Evolutionary conservation across 75 land plant species (phyloP).

Genomic region (Picea sitchensis): DNA sequence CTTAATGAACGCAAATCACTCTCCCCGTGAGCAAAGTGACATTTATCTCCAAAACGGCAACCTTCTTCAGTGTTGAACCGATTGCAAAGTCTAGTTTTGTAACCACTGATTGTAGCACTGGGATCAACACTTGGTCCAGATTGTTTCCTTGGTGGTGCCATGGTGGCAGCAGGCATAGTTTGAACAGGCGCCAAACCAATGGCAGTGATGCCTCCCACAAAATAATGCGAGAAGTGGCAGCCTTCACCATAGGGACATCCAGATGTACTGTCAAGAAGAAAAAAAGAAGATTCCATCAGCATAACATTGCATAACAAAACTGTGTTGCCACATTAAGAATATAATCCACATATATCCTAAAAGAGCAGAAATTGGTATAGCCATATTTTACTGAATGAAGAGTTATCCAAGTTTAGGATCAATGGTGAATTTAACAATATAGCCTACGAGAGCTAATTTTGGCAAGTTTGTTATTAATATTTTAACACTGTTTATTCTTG

Average conservation of each 20-base stretch:
- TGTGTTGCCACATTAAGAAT: no score
- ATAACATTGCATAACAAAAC: no score
- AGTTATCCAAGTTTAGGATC: no score
- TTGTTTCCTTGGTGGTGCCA: conserved; percentile 21
- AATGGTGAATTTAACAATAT: no score
- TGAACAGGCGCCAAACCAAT: conserved; percentile 38
- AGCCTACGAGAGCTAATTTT: no score
- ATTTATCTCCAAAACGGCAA: conserved; percentile 79
- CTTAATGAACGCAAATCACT: conserved; percentile 39
- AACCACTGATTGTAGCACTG: conserved; percentile 22
- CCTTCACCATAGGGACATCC: conserved; percentile 96
- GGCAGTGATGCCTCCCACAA: conserved; percentile 66
- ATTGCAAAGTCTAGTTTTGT: conserved; percentile 63
- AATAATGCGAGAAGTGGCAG: conserved; percentile 84
- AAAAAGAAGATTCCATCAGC: no score
- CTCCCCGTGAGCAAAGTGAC: conserved; percentile 87
- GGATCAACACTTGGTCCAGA: conserved; percentile 19
- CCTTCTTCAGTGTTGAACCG: conserved; percentile 58
- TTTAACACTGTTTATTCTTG: no score
- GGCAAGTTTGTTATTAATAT: no score
- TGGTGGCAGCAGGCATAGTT: conserved; percentile 11
- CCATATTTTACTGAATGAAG: no score
- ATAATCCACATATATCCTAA: no score
- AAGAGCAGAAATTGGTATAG: no score
- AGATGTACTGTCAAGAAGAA: conserved; percentile 51